Conservation (phyloP, 495 filamentous ascomycete species). For the Hypoxylon cercidicola region DNA sequence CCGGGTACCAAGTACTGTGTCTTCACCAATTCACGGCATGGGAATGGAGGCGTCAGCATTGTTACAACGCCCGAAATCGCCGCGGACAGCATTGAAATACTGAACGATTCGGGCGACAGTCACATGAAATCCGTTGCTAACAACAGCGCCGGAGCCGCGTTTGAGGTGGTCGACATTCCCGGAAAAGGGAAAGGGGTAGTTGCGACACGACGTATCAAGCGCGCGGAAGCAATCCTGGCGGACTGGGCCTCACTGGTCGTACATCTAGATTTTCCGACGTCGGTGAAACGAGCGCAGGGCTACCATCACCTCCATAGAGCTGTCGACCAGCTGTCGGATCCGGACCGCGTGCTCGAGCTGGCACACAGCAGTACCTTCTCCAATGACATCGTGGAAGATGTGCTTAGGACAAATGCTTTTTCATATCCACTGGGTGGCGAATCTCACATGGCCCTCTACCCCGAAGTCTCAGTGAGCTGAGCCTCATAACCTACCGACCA, state of each 20-base stretch:
- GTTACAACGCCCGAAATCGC: slow-evolving; percentile 50
- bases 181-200: slow-evolving; percentile 54
- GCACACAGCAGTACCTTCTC: slow-evolving; percentile 46
- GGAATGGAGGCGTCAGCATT: slow-evolving; percentile 48
- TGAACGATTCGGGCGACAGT: slow-evolving; percentile 41
- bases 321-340: slow-evolving; percentile 47
- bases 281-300: slow-evolving; percentile 41
- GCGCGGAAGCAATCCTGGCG: slow-evolving; percentile 48
- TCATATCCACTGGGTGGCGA: slow-evolving; percentile 42
- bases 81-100: slow-evolving; percentile 36
- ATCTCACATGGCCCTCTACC: slow-evolving; percentile 52
- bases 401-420: slow-evolving; percentile 55
- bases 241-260: slow-evolving; percentile 53
- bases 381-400: slow-evolving; percentile 51
- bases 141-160: slow-evolving; percentile 25
- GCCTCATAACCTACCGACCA: not conserved
- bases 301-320: slow-evolving; percentile 49
- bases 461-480: slow-evolving; percentile 48
- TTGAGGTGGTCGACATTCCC: slow-evolving; percentile 47
- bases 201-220: slow-evolving; percentile 45
- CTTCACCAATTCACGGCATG: slow-evolving; percentile 51
- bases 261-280: slow-evolving; percentile 47
- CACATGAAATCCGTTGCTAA: slow-evolving; percentile 15
- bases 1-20: slow-evolving; percentile 46
- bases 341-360: slow-evolving; percentile 44